Evolutionary conservation across 2,329 filamentous ascomycete species (phyloP).

Genomic region (Xylaria sp.): DNA sequence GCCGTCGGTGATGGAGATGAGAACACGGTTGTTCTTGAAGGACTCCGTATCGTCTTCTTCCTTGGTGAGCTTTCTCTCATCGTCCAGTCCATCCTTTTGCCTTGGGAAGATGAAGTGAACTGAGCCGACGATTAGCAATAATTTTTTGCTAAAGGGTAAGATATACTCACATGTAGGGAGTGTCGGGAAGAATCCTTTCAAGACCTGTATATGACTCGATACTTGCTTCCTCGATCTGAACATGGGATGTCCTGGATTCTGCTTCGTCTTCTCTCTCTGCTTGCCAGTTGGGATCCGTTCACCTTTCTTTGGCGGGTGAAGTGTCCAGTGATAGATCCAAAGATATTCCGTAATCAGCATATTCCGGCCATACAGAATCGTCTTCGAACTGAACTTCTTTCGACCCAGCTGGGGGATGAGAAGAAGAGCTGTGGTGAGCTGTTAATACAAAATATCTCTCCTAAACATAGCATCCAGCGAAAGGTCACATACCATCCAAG

Average conservation of each 20-base stretch:
- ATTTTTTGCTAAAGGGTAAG: no score
- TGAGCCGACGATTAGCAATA: slow-evolving; percentile 27
- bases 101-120: slow-evolving; percentile 57
- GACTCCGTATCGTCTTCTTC: slow-evolving; percentile 44
- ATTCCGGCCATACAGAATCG: slow-evolving; percentile 61
- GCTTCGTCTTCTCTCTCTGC: slow-evolving; percentile 33
- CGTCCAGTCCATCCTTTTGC: slow-evolving; percentile 49
- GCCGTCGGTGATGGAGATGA: slow-evolving; percentile 54
- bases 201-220: slow-evolving; percentile 65
- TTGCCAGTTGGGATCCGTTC: slow-evolving; percentile 41
- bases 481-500: slow-evolving; percentile 52
- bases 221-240: slow-evolving; percentile 54
- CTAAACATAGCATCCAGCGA: background rate
- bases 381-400: slow-evolving; percentile 60
- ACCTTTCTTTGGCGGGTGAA: slow-evolving; percentile 40
- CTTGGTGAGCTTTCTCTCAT: slow-evolving; percentile 36
- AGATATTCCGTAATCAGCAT: slow-evolving; percentile 67
- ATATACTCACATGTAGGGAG: slow-evolving; percentile 55
- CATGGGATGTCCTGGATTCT: slow-evolving; percentile 28
- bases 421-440: slow-evolving; percentile 47
- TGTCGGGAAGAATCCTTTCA: slow-evolving; percentile 61
- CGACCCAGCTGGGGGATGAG: slow-evolving; percentile 62
- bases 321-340: slow-evolving; percentile 47
- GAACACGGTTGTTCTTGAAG: slow-evolving; percentile 60
- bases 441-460: slow-evolving; percentile 16